Base-by-base conservation (phyloP, 169 alveolate species). In the Plasmodium knowlesi region DNA sequence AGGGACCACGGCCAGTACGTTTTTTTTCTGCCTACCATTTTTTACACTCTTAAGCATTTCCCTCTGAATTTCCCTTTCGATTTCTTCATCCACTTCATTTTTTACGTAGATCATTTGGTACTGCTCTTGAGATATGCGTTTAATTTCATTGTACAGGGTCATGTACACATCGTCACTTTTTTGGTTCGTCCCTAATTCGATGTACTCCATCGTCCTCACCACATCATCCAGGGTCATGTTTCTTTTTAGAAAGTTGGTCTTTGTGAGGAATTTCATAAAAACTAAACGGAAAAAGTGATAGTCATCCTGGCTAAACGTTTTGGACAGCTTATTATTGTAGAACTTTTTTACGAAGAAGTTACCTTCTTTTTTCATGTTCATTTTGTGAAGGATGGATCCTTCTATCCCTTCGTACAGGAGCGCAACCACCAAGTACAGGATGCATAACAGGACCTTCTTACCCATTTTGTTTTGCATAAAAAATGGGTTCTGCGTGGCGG, bases 271-370 rank as follows among this genome's bases (percentile, higher is more conserved):
- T 28, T 89, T 89, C 73, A 89, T 16, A 89, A 89, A 89, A 25
- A 89, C 78, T 41, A 89, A 80, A 70, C 94, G 94, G n/a, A 89
- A 89, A 80, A 89, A 89, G 50, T 89, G 91, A 80, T 80, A 89
- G 39, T 89, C 94, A 12, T 80, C 81, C 28, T 78, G 50, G 34
- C 43, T 16, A 57, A 89, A 89, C 72, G 25, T 34, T 46, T 28
- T 61, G 53, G 91, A 37, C 34, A 89, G 73, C 71, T 39, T 67
- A 43, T 78, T 80, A 70, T 79, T 89, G 54, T 89, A 89, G 67
- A 89, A 80, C 14, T 81, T 89, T 19, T 50, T 39, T 78, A 41
- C 72, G 34, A 89, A 89, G 53, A 80, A 89, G 82, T 81, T 78
- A 0, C 67, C 46, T 39, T 89, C 88, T 32, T 28, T 50, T 50